These are phyloP conservation scores for Nitzschia palea DNA, from an alignment of 108 stramenopile species.

Conservation along the genomic window DNA sequence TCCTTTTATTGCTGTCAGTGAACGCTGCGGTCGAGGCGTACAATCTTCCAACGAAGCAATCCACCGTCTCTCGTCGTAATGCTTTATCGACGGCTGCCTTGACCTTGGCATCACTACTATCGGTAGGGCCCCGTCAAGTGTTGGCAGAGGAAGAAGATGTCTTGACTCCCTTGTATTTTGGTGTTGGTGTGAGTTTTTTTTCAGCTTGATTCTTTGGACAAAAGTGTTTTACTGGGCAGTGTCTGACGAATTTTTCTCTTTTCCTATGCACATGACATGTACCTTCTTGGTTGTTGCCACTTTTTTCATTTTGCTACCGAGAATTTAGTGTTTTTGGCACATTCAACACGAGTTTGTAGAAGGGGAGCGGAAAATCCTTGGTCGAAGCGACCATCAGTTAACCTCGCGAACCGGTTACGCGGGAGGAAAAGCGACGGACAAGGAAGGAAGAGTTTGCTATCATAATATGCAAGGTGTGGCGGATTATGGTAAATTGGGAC, in stretches of 20 bases:
- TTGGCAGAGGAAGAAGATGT: slow-evolving; percentile 10
- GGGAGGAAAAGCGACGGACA: slow-evolving; percentile 59
- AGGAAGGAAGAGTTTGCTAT: slow-evolving; percentile 77
- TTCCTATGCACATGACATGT: not conserved
- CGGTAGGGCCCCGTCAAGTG: not conserved
- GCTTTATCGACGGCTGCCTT: slow-evolving; percentile 9
- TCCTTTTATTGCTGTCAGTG: not conserved
- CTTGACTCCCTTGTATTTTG: slow-evolving; percentile 25
- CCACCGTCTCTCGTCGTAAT: slow-evolving; percentile 19
- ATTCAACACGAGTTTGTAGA: slow-evolving; percentile 89
- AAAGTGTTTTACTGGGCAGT: not conserved
- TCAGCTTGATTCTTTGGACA: not conserved
- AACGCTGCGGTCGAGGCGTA: not conserved
- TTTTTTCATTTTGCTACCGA: not conserved
- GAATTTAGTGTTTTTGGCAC: slow-evolving; percentile 72
- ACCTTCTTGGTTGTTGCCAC: not conserved
- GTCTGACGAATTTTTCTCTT: not conserved
- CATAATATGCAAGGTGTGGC: slow-evolving; percentile 79
- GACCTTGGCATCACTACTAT: not conserved
- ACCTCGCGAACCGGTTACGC: slow-evolving; percentile 88
- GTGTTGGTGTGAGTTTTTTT: slow-evolving; percentile 26
- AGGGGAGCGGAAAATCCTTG: slow-evolving; percentile 73
- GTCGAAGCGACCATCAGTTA: slow-evolving; percentile 52
- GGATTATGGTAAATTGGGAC: slow-evolving; percentile 88
- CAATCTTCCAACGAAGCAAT: not conserved